phyloP scores from a whole-genome alignment of 306 rosid genomes.

The Vigna angularis region DNA sequence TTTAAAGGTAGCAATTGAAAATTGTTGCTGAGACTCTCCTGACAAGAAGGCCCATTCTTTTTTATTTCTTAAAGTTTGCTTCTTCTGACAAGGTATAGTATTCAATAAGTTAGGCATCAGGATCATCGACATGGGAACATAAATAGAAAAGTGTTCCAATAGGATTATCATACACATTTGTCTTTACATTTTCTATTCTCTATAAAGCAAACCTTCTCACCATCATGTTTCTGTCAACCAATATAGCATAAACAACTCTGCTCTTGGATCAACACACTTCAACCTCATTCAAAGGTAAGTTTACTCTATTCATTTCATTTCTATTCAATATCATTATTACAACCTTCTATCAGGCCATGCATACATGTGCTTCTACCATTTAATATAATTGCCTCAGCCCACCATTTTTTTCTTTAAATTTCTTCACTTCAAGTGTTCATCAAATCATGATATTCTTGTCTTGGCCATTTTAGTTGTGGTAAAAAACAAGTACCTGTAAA shows the following conservation, averaged over 20 bases:
- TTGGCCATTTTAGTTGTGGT: too few relatives aligned
- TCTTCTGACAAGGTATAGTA: slow-evolving; percentile 90
- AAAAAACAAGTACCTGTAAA: too few relatives aligned
- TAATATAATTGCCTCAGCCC: slow-evolving; percentile 18
- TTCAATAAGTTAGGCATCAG: slow-evolving; percentile 84
- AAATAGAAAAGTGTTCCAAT: slow-evolving; percentile 53
- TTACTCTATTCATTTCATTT: not conserved
- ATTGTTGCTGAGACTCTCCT: slow-evolving; percentile 54
- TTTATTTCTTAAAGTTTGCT: slow-evolving; percentile 71
- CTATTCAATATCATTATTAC: slow-evolving; percentile 27
- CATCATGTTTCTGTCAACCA: slow-evolving; percentile 55
- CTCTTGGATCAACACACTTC: slow-evolving; percentile 52
- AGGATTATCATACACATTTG: slow-evolving; percentile 67
- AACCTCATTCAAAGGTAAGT: slow-evolving; percentile 54
- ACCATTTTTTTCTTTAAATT: slow-evolving; percentile 7
- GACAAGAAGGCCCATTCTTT: slow-evolving; percentile 83
- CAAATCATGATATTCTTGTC: too few relatives aligned
- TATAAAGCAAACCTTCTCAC: slow-evolving; percentile 52
- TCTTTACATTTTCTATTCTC: slow-evolving; percentile 68
- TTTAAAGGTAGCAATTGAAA: slow-evolving; percentile 56
- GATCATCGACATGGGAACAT: slow-evolving; percentile 60
- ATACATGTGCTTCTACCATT: slow-evolving; percentile 19
- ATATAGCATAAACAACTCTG: slow-evolving; percentile 38
- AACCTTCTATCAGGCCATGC: not conserved
- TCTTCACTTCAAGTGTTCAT: slow-evolving; percentile 3